Evolutionary conservation across 495 filamentous ascomycete species (phyloP), one percentile per base, ranked within the genome.

Genomic region (Chaetomidium leptoderma): DNA sequence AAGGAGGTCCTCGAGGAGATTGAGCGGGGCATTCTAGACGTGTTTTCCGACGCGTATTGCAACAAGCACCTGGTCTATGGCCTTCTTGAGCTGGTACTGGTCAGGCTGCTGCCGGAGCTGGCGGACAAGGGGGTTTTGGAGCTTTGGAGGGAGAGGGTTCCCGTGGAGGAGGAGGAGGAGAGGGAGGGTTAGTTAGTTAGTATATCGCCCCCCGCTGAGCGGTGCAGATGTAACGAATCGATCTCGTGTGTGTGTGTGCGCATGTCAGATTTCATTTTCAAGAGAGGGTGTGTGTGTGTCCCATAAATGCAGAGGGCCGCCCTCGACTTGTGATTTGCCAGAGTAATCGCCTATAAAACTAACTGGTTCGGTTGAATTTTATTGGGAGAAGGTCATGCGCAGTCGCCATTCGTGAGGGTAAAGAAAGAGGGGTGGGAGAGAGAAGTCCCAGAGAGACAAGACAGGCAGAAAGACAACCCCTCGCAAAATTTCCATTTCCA

Each of bases 61-160:
- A 97, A 97, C 74, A 92, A 88, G 71, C 91, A 97, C 70, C 72
- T 98, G 10, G 70, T 92, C 42, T 95, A 92, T 62, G 75, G 79
- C 23, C 76, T 91, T 37, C 63, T 96, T 37, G 93, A 97, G 70
- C 73, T 89, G 52, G 57, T 95, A 0, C 74, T 98, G 14, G 83
- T 87, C 35, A 81, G 86, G 63, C 71, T 97, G 32, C 77, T 96
- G 50, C 93, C 93, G 27, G 93, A 98, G 77, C 63, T 97, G 63
- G 80, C 82, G 30, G 88, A 91, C 61, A 84, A 80, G 64, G 84
- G 85, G 36, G 81, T 90, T 10, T 71, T 73, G 54, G 87, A 90
- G 66, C 69, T 96, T 45, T 82, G 89, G 81, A 85, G 80, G 63
- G 85, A 86, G 66, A 78, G 91, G 63, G 71, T 90, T 39, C 77